phyloP scores from a whole-genome alignment of 805 yeast species.

The Metschnikowia borealis region DNA sequence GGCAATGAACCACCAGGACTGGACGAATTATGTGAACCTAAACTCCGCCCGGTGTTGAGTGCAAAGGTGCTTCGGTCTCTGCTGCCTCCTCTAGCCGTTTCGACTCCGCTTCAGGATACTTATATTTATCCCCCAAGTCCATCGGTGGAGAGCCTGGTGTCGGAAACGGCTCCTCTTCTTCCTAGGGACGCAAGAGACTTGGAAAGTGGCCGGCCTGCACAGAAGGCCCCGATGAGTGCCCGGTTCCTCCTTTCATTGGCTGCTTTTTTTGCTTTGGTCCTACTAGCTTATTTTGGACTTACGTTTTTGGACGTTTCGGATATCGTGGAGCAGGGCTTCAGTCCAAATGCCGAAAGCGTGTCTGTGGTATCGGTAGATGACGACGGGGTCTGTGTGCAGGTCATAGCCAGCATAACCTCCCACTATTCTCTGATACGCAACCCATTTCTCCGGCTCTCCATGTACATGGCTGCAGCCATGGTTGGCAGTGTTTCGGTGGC shows the following conservation, averaged over 20 bases:
- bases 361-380: slow-evolving; percentile 20
- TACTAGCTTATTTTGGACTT: neutral
- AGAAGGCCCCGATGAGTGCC: neutral
- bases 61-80: neutral
- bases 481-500: slow-evolving; percentile 24
- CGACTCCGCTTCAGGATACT: neutral
- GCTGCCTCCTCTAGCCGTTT: slow-evolving; percentile 4
- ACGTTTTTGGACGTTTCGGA: slow-evolving; percentile 1
- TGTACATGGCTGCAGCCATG: slow-evolving; percentile 20
- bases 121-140: neutral
- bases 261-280: neutral
- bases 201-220: slow-evolving; percentile 3
- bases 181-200: neutral
- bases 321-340: slow-evolving; percentile 20
- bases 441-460: slow-evolving; percentile 18
- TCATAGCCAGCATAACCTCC: slow-evolving; percentile 23
- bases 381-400: slow-evolving; percentile 27
- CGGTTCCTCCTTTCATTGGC: neutral
- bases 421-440: slow-evolving; percentile 27
- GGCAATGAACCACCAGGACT: too few relatives aligned
- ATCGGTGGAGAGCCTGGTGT: neutral
- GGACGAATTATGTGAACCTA: neutral
- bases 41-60: neutral
- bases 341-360: slow-evolving; percentile 22
- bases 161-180: slow-evolving; percentile 7